Evolutionary conservation across 352 stramenopile genomes (phyloP).

Genomic region (Globisporangium okanoganense): DNA sequence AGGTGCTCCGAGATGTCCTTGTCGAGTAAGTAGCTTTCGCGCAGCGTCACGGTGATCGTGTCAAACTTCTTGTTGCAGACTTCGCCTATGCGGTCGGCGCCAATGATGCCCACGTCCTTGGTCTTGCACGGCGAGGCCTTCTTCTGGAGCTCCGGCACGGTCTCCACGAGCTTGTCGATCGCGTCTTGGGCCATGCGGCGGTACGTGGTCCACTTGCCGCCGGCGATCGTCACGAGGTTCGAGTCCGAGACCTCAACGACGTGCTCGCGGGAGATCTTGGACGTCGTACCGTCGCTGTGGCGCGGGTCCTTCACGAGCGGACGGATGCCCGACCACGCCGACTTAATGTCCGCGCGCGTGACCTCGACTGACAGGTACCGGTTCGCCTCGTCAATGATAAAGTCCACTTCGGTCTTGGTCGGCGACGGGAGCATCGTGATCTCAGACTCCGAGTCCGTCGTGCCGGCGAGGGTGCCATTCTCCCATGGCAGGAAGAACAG

Average conservation of each 20-base stretch:
- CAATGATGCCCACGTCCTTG: slow-evolving; percentile 79
- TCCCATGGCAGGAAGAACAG: slow-evolving; percentile 97
- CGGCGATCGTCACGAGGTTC: slow-evolving; percentile 93
- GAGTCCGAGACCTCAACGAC: slow-evolving; percentile 90
- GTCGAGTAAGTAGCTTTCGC: slow-evolving; percentile 92
- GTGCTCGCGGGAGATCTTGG: slow-evolving; percentile 92
- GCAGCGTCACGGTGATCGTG: slow-evolving; percentile 91
- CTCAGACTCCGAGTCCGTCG: slow-evolving; percentile 91
- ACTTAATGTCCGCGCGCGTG: slow-evolving; percentile 90
- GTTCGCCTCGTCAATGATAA: slow-evolving; percentile 93
- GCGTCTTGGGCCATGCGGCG: slow-evolving; percentile 95
- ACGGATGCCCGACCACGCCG: slow-evolving; percentile 94
- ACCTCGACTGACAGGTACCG: slow-evolving; percentile 90
- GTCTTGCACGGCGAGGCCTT: slow-evolving; percentile 81
- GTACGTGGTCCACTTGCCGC: slow-evolving; percentile 98
- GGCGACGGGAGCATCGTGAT: slow-evolving; percentile 94
- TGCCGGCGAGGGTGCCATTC: slow-evolving; percentile 91
- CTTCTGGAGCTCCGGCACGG: slow-evolving; percentile 64
- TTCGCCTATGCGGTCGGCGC: slow-evolving; percentile 89
- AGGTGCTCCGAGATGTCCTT: slow-evolving; percentile 94
- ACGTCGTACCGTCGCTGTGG: slow-evolving; percentile 76
- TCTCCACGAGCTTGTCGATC: slow-evolving; percentile 87
- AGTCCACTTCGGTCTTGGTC: slow-evolving; percentile 90
- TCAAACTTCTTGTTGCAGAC: slow-evolving; percentile 97
- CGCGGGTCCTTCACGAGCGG: slow-evolving; percentile 91